Conservation (phyloP, 176 grass and related monocot genomes). For the Cenchrus fungigraminus region DNA sequence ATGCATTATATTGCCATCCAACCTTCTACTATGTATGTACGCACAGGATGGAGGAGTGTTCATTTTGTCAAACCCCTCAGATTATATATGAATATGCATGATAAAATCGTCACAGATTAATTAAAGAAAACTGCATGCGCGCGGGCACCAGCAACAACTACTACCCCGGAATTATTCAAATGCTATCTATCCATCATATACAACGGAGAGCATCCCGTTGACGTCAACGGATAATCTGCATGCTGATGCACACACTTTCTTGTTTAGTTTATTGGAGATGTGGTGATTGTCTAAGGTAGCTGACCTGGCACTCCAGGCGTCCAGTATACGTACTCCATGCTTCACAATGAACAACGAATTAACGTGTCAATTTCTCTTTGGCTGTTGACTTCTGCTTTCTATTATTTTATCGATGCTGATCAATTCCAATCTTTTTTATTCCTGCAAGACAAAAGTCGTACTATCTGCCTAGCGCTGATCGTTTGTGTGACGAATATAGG, state of each 20-base stretch:
- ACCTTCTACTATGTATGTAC: not conserved
- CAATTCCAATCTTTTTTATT: not conserved
- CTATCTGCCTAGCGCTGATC: not conserved
- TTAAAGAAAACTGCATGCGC: not conserved
- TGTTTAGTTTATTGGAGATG: not conserved
- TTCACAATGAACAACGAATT: no score
- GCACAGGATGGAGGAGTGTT: not conserved
- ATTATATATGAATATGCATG: not conserved
- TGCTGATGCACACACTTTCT: not conserved
- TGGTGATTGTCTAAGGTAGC: not conserved
- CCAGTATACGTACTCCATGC: no score
- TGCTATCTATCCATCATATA: not conserved
- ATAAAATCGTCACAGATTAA: not conserved
- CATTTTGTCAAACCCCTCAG: not conserved
- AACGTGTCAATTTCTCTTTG: not conserved
- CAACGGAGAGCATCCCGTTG: slow-evolving; percentile 2
- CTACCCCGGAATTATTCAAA: slow-evolving; percentile 6
- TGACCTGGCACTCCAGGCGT: not conserved
- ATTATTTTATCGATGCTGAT: not conserved
- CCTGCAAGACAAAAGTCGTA: not conserved
- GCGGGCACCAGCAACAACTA: not conserved
- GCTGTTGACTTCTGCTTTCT: not conserved
- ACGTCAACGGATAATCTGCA: slow-evolving; percentile 26
- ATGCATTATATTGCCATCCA: not conserved
- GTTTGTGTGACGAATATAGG: not conserved